Evolutionary conservation across 2,329 filamentous ascomycete genomes (phyloP).

Genomic region (Xylariaceae sp.): DNA sequence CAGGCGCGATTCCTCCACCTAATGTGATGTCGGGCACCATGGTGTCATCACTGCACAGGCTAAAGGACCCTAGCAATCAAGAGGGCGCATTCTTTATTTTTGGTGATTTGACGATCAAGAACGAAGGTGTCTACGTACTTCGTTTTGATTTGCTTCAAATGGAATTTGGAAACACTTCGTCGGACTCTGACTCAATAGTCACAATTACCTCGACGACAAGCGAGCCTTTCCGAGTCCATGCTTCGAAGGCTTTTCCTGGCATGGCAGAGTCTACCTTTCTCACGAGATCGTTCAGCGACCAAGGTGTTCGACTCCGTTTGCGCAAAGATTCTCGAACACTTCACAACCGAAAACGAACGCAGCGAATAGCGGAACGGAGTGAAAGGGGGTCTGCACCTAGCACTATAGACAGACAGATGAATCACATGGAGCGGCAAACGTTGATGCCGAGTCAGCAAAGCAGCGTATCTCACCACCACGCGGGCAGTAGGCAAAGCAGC

Average conservation of each 20-base stretch:
- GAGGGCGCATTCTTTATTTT: conserved; percentile 91
- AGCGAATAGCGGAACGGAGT: conserved; percentile 20
- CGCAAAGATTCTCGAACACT: conserved; percentile 73
- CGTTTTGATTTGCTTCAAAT: conserved; percentile 77
- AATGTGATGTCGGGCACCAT: conserved; percentile 66
- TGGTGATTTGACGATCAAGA: conserved; percentile 75
- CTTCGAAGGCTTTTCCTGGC: conserved; percentile 69
- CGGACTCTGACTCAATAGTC: conserved; percentile 17
- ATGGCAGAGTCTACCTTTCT: conserved; percentile 78
- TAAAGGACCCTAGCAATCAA: conserved; percentile 73
- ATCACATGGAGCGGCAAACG: background rate
- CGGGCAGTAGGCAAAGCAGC: conserved; percentile 9
- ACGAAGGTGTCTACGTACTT: conserved; percentile 67
- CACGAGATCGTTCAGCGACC: conserved; percentile 79
- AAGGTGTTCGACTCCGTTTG: conserved; percentile 77
- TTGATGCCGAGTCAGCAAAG: conserved; percentile 6
- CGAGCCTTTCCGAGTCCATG: conserved; percentile 62
- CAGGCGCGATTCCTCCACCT: conserved; percentile 31
- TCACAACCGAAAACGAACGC: conserved; percentile 42
- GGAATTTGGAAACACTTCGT: conserved; percentile 25
- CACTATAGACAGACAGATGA: background rate
- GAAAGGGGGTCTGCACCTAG: conserved; percentile 10
- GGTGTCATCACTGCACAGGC: conserved; percentile 74
- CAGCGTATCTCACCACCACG: conserved; percentile 1
- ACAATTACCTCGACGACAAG: conserved; percentile 26